Base-by-base conservation (phyloP, 1,139 yeast species). In the Groenewaldozyma sp. region DNA sequence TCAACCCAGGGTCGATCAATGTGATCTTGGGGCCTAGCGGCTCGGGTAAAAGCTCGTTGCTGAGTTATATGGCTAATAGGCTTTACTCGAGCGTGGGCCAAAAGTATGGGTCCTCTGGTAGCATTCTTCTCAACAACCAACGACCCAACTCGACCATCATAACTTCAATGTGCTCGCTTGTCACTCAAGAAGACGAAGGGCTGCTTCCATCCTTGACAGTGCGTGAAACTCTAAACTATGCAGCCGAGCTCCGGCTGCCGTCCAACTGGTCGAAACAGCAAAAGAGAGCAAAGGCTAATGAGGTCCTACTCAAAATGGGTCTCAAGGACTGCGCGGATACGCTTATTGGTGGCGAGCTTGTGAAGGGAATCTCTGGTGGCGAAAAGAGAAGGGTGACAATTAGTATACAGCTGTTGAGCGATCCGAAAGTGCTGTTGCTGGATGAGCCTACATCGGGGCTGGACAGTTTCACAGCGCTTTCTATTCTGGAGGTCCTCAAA, bases 381-480 rank as follows among this genome's bases (percentile, higher is more conserved):
- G 94, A 84, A 53, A 82, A 81, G 52, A 65, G 94, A 52, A 70
- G 95, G 48, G 83, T 84, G 1, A 78, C 91, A 0, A 83, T 84
- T 57, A 91, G 91, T 1, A 73, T 81, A 35, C 94, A 84, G 55
- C 63, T 84, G 31, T 63, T 83, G 29, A 77, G 78, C 40, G 74
- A 75, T 40, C 93, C 94, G 0, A 78, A 78, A 46, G 70, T 84
- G 24, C 60, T 84, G 36, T 70, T 83, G 41, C 62, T 84, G 31
- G 95, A 86, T 60, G 95, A 86, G 51, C 95, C 95, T 1, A 84
- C 95, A 0, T 82, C 94, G 1, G 95, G 95, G 0, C 65, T 86
- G 19, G 95, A 86, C 57, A 75, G 91, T 18, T 76, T 82, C 40
- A 82, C 94, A 0, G 83, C 95, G 0, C 68, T 75, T 1, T 72